Evolutionary conservation across 2,329 filamentous ascomycete species (phyloP).

Genomic region (Fusarium sp.): DNA sequence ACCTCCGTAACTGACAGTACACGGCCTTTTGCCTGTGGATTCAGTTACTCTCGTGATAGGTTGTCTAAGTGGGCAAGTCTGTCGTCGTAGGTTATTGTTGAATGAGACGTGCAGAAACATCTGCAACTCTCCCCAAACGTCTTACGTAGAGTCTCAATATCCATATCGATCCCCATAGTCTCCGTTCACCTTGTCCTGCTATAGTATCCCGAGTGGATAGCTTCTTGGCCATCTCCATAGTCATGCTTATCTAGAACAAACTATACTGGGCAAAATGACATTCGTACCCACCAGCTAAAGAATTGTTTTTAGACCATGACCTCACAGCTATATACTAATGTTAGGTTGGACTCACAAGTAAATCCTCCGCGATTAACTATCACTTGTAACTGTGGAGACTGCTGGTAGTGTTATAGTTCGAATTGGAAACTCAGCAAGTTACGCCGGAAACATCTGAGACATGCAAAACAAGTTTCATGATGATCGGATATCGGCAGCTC

Average conservation of each 20-base stretch:
- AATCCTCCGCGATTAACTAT: background rate
- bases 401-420: background rate
- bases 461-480: background rate
- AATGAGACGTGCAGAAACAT: conserved; percentile 1
- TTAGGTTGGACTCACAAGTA: background rate
- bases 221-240: conserved; percentile 10
- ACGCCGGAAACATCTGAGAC: background rate
- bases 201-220: conserved; percentile 14
- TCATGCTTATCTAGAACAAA: conserved; percentile 4
- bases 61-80: background rate
- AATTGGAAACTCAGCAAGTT: background rate
- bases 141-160: background rate
- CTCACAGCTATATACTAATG: background rate
- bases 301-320: background rate
- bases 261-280: conserved; percentile 6
- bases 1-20: background rate
- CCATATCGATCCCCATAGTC: background rate
- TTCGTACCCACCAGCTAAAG: conserved; percentile 24
- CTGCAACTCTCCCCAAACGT: conserved; percentile 1
- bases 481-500: background rate
- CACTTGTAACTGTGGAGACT: background rate
- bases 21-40: background rate
- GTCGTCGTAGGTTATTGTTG: background rate
- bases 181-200: conserved; percentile 13
- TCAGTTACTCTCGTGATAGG: background rate